Conservation (phyloP, 495 filamentous ascomycete genomes). For the Neurospora sp. region DNA sequence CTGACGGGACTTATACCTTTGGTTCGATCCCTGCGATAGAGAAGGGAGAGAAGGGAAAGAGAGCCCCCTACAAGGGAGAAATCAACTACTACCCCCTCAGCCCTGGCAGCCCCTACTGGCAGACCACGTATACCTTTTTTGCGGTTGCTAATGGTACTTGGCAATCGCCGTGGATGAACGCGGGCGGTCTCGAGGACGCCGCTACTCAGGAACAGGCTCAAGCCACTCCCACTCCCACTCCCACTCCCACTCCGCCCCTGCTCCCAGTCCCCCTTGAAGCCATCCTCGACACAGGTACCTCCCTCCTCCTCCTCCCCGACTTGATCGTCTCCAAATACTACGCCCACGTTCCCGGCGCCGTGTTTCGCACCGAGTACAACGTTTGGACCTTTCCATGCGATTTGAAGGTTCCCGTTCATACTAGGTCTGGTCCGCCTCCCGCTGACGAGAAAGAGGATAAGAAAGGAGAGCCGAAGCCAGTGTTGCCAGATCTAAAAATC, state of each 20-base stretch:
- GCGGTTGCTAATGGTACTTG: slow-evolving; percentile 39
- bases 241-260: too few relatives aligned
- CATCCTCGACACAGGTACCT: slow-evolving; percentile 70
- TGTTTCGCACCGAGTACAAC: slow-evolving; percentile 44
- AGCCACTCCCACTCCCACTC: too few relatives aligned
- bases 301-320: slow-evolving; percentile 57
- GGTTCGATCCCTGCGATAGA: slow-evolving; percentile 43
- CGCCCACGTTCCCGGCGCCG: slow-evolving; percentile 47
- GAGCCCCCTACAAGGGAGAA: slow-evolving; percentile 38
- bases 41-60: slow-evolving; percentile 24
- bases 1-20: slow-evolving; percentile 63
- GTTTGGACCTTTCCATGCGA: slow-evolving; percentile 54
- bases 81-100: slow-evolving; percentile 54
- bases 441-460: too few relatives aligned
- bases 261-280: too few relatives aligned
- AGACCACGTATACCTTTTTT: slow-evolving; percentile 47
- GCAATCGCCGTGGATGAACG: slow-evolving; percentile 22
- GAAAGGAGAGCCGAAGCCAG: not conserved
- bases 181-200: too few relatives aligned
- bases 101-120: slow-evolving; percentile 51
- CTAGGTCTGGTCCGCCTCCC: not conserved
- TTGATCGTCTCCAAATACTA: slow-evolving; percentile 54
- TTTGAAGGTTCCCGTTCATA: slow-evolving; percentile 13
- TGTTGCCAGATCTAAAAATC: slow-evolving; percentile 44
- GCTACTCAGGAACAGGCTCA: too few relatives aligned